Percentiles rank a stretch among this genome's conserved stretches.
Evolutionary conservation across 192 early-diverging fungal genomes (phyloP).

Genomic region (Phlyctochytrium arcticum): DNA sequence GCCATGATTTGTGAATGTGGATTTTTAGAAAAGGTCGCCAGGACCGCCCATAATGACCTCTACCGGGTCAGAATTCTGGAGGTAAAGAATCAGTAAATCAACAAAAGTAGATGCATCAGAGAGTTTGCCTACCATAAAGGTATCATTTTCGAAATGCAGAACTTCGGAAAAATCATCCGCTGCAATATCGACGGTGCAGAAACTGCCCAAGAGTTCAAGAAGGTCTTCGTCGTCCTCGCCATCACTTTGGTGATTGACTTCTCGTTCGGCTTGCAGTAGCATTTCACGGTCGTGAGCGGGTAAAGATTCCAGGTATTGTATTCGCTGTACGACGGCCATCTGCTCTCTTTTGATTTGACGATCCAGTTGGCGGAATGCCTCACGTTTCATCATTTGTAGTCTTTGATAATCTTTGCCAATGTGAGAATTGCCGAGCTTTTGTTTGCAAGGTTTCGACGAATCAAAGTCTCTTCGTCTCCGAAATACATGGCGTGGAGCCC

Average conservation of each 20-base stretch:
- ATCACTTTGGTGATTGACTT: not conserved
- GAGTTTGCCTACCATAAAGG: not conserved
- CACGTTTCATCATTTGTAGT: slow-evolving; percentile 13
- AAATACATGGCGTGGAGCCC: no score
- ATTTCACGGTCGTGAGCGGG: slow-evolving; percentile 10
- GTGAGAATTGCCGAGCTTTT: not conserved
- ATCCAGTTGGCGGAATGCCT: slow-evolving; percentile 18
- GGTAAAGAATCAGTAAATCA: no score
- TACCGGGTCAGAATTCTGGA: not conserved
- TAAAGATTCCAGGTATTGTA: slow-evolving; percentile 22
- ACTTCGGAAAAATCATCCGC: slow-evolving; percentile 20
- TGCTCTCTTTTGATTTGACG: slow-evolving; percentile 22
- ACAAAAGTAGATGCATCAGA: not conserved
- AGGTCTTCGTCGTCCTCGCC: slow-evolving; percentile 6
- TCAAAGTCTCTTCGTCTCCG: no score
- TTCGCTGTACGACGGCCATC: slow-evolving; percentile 20
- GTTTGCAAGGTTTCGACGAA: not conserved
- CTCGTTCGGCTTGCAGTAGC: slow-evolving; percentile 4
- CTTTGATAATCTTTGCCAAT: slow-evolving; percentile 6
- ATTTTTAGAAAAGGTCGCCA: slow-evolving; percentile 10
- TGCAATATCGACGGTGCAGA: slow-evolving; percentile 20
- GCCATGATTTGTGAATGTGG: no score
- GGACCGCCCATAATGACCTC: slow-evolving; percentile 9
- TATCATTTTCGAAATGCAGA: slow-evolving; percentile 16
- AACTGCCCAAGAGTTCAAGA: slow-evolving; percentile 2